These are phyloP conservation scores for Pichia inconspicua DNA, from an alignment of 1,139 yeast genomes.

Conservation along the genomic window DNA sequence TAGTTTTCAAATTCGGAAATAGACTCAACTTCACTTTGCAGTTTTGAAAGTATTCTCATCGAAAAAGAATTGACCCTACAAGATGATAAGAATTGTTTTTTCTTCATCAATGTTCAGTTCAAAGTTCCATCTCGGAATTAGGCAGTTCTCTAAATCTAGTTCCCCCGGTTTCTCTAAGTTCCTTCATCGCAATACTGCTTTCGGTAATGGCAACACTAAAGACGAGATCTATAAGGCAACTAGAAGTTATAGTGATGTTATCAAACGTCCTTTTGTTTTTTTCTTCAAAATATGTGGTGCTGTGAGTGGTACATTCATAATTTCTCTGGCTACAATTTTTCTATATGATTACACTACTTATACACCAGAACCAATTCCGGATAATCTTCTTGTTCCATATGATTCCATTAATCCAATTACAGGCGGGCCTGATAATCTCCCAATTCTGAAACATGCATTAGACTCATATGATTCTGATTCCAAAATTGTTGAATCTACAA, in stretches of 20 bases:
- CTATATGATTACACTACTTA: constrained; percentile 58
- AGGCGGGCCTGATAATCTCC: constrained; percentile 67
- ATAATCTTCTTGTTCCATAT: constrained; percentile 33
- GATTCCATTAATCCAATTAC: constrained; percentile 43
- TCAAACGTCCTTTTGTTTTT: neutral
- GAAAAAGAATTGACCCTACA: too few species aligned
- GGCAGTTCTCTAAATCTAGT: neutral
- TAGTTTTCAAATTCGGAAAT: too few species aligned
- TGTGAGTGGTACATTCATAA: constrained; percentile 33
- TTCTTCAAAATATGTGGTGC: constrained; percentile 31
- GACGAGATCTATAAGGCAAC: neutral
- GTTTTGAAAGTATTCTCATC: too few species aligned
- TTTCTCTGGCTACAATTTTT: constrained; percentile 40
- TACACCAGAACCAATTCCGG: constrained; percentile 20
- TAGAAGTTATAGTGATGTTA: neutral
- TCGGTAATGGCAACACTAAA: neutral
- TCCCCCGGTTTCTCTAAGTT: neutral
- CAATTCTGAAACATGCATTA: constrained; percentile 43
- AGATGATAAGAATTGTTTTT: too few species aligned
- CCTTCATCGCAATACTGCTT: neutral
- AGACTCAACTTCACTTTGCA: too few species aligned
- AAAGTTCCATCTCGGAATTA: neutral
- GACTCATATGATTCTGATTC: constrained; percentile 45
- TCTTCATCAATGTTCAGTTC: neutral
- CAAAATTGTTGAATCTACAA: constrained; percentile 33